Conservation (phyloP, 768 basidiomycete species). For the Ramaria rubella region DNA sequence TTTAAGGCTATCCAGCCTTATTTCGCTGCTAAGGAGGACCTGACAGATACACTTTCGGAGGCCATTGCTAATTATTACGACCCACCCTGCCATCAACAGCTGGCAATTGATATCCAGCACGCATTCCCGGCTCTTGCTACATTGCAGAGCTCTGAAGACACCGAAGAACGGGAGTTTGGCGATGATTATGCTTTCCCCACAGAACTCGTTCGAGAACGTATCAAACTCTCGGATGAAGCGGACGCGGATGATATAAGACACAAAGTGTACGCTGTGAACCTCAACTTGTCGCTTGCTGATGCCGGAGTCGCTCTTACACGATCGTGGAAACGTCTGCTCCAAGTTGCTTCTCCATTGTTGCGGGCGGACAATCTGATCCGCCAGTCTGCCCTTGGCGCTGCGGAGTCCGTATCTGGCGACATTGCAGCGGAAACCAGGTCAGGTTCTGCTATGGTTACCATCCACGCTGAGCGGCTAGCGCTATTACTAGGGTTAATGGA, state of each 20-base stretch:
- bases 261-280: slow-evolving; percentile 66
- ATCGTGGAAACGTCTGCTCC: slow-evolving; percentile 71
- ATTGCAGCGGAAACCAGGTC: slow-evolving; percentile 62
- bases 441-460: slow-evolving; percentile 80
- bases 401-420: slow-evolving; percentile 55
- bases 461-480: slow-evolving; percentile 69
- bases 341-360: slow-evolving; percentile 56
- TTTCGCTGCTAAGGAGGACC: slow-evolving; percentile 52
- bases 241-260: slow-evolving; percentile 47
- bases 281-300: slow-evolving; percentile 81
- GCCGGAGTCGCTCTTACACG: slow-evolving; percentile 68
- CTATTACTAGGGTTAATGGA: slow-evolving; percentile 76
- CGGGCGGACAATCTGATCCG: slow-evolving; percentile 54
- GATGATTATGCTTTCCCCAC: slow-evolving; percentile 71
- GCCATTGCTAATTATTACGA: slow-evolving; percentile 67
- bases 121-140: slow-evolving; percentile 57
- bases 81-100: slow-evolving; percentile 60
- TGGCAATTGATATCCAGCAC: slow-evolving; percentile 42
- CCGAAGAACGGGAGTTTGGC: slow-evolving; percentile 70
- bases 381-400: slow-evolving; percentile 48
- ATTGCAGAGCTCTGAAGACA: slow-evolving; percentile 53
- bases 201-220: slow-evolving; percentile 49
- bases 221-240: slow-evolving; percentile 44
- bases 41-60: slow-evolving; percentile 61
- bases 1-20: slow-evolving; percentile 44